Evolutionary conservation across 2,329 filamentous ascomycete species (phyloP).

Genomic region (Claviceps spartinae): DNA sequence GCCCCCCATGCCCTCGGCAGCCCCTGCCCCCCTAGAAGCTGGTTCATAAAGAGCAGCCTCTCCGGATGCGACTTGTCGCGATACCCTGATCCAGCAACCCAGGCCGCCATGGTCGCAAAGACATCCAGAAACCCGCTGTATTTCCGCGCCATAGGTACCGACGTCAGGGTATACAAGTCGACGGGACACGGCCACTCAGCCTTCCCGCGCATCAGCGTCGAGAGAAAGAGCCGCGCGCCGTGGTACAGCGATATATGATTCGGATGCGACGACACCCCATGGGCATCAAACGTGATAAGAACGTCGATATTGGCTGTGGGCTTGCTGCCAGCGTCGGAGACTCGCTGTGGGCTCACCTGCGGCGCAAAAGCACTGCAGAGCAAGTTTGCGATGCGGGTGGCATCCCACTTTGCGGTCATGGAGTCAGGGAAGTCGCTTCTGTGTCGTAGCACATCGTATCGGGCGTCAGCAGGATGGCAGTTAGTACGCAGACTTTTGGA

Average conservation of each 20-base stretch:
- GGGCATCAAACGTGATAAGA: conserved; percentile 78
- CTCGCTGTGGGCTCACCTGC: conserved; percentile 29
- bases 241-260: conserved; percentile 87
- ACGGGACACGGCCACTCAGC: conserved; percentile 59
- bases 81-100: conserved; percentile 30
- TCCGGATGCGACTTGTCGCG: conserved; percentile 28
- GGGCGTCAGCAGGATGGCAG: no score
- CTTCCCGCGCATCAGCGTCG: conserved; percentile 47
- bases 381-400: conserved; percentile 53
- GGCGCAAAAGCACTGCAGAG: conserved; percentile 64
- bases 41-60: conserved; percentile 58
- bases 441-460: not conserved
- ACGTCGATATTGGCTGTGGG: conserved; percentile 54
- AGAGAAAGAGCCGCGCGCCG: conserved; percentile 63
- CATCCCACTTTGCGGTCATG: conserved; percentile 69
- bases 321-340: conserved; percentile 16
- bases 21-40: conserved; percentile 44
- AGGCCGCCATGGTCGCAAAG: conserved; percentile 52
- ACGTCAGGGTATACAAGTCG: conserved; percentile 71
- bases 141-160: conserved; percentile 62
- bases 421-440: conserved; percentile 65
- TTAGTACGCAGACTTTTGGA: no score
- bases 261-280: conserved; percentile 74
- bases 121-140: conserved; percentile 68
- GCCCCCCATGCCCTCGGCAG: conserved; percentile 55